Evolutionary conservation across 2,329 filamentous ascomycete genomes (phyloP).

Genomic region (Cladosporium sp.): DNA sequence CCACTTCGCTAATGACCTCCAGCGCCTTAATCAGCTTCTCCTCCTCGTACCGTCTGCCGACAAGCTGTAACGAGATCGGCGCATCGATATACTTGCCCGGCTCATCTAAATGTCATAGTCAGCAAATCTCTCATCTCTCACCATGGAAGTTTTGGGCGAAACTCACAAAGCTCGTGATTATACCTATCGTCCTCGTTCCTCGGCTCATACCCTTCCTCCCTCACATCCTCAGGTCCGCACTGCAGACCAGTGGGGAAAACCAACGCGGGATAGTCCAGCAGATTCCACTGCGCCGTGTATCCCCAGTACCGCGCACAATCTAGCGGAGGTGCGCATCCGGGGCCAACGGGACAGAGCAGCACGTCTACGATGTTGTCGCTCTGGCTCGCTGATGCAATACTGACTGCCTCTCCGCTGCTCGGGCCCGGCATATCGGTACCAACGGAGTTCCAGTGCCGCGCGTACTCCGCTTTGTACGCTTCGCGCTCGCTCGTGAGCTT

Average conservation of each 20-base stretch:
- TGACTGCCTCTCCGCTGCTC: constrained; percentile 22
- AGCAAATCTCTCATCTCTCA: neutral
- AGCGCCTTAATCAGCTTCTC: constrained; percentile 49
- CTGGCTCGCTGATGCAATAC: constrained; percentile 27
- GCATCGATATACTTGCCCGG: constrained; percentile 52
- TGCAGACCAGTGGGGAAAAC: constrained; percentile 59
- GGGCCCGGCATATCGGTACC: constrained; percentile 32
- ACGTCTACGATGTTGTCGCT: constrained; percentile 53
- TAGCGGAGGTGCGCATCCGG: constrained; percentile 56
- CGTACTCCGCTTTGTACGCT: constrained; percentile 6
- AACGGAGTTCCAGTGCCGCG: constrained; percentile 36
- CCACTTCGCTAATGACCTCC: neutral
- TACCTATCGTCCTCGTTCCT: constrained; percentile 51
- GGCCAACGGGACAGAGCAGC: constrained; percentile 61
- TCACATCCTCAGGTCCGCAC: constrained; percentile 44
- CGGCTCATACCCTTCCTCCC: constrained; percentile 39
- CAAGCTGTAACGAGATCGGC: constrained; percentile 56
- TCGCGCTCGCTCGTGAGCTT: constrained; percentile 36
- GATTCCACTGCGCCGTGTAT: constrained; percentile 68
- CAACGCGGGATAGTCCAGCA: constrained; percentile 59
- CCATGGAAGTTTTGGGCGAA: too few species aligned
- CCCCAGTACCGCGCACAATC: constrained; percentile 60
- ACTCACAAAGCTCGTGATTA: constrained; percentile 40
- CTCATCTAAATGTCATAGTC: neutral
- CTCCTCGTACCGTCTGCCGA: constrained; percentile 55